Percentiles rank a stretch among this genome's conserved stretches.
Evolutionary conservation across 2,329 filamentous ascomycete species (phyloP).

Genomic region (Aciculosporium take): DNA sequence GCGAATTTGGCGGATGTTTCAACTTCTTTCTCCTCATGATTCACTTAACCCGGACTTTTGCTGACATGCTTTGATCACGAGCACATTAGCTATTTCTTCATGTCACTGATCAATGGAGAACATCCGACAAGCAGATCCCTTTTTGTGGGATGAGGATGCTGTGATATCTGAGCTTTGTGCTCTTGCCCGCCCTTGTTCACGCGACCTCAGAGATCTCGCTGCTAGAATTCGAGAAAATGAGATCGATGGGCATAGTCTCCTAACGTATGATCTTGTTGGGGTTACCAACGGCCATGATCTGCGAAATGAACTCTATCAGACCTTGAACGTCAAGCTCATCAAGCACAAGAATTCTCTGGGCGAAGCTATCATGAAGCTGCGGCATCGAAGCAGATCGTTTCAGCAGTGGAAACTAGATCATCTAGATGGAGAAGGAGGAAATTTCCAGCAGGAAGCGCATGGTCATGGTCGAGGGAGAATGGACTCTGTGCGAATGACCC

Average conservation of each 20-base stretch:
- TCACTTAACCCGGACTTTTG: not conserved
- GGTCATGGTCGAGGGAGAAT: not conserved
- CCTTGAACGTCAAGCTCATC: constrained; percentile 42
- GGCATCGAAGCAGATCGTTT: constrained; percentile 36
- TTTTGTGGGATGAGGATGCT: constrained; percentile 54
- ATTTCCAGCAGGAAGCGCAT: not conserved
- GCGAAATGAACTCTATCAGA: constrained; percentile 34
- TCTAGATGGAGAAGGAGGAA: not conserved
- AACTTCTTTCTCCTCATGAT: not conserved
- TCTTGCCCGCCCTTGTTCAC: constrained; percentile 33
- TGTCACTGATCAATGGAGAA: constrained; percentile 14
- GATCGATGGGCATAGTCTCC: constrained; percentile 49
- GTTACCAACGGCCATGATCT: constrained; percentile 14
- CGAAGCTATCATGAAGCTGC: constrained; percentile 43
- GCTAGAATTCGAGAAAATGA: constrained; percentile 43
- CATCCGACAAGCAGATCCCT: constrained; percentile 44
- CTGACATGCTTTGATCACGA: not conserved
- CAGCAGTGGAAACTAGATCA: constrained; percentile 14
- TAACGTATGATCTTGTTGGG: constrained; percentile 38
- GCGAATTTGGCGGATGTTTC: too few relatives aligned
- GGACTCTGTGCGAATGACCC: not conserved
- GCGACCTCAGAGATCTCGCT: constrained; percentile 37
- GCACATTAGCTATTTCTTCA: not conserved
- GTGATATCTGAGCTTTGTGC: constrained; percentile 54
- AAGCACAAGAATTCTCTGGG: constrained; percentile 44